phyloP scores from a whole-genome alignment of 176 grass and related monocot genomes.

The Oryza rufipogon region DNA sequence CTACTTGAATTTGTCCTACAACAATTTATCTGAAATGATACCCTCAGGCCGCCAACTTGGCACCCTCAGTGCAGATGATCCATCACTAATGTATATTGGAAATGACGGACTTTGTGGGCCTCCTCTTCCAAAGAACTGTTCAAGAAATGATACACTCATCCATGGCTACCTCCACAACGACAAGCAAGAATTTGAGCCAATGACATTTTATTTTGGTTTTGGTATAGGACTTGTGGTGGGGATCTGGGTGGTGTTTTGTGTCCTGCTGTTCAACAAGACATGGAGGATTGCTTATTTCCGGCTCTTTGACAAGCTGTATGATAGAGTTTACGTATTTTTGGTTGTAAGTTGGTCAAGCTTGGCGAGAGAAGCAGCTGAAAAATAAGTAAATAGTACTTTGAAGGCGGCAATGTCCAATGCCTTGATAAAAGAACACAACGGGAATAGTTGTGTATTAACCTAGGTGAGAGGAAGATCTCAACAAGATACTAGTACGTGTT shows the following conservation, averaged over 20 bases:
- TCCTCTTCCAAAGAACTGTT: slow-evolving; percentile 36
- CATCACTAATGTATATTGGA: slow-evolving; percentile 29
- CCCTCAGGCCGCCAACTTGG: slow-evolving; percentile 36
- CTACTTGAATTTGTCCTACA: slow-evolving; percentile 48
- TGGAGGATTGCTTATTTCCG: slow-evolving; percentile 45
- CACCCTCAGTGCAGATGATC: slow-evolving; percentile 21
- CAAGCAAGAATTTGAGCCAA: not conserved
- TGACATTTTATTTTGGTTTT: slow-evolving; percentile 15
- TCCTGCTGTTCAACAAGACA: slow-evolving; percentile 30
- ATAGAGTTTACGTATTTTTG: not conserved
- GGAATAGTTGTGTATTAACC: not conserved
- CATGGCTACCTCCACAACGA: no score
- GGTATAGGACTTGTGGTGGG: slow-evolving; percentile 36
- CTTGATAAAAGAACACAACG: not conserved
- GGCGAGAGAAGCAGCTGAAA: not conserved
- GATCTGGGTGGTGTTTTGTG: slow-evolving; percentile 39
- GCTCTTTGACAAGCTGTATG: slow-evolving; percentile 1
- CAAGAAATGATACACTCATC: not conserved
- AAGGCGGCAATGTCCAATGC: not conserved
- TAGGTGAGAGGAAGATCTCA: not conserved
- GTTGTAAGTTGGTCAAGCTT: slow-evolving; percentile 13
- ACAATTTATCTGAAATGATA: slow-evolving; percentile 40
- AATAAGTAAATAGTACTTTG: not conserved
- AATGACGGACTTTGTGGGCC: slow-evolving; percentile 34
- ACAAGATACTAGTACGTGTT: not conserved